These are phyloP conservation scores for Linum lewisii DNA, from an alignment of 345 rosid species.

Conservation along the genomic window DNA sequence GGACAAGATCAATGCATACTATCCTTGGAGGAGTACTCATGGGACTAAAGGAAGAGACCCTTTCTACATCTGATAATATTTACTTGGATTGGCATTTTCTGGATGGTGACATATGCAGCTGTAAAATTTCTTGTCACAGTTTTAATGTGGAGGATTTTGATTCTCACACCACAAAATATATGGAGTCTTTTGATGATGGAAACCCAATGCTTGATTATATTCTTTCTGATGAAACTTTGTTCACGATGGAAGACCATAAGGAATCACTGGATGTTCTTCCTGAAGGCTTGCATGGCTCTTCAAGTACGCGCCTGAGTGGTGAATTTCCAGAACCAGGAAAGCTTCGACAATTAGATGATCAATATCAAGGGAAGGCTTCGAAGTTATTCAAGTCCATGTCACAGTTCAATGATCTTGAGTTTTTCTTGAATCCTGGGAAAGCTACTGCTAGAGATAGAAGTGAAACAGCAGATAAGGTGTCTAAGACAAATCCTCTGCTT, in stretches of 20 bases:
- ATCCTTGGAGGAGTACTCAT: conserved; percentile 35
- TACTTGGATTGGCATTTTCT: conserved; percentile 82
- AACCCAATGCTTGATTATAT: conserved; percentile 43
- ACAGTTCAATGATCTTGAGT: conserved; percentile 67
- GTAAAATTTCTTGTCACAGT: conserved; percentile 18
- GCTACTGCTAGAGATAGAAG: conserved; percentile 28
- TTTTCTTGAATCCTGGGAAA: conserved; percentile 74
- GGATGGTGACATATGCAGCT: conserved; percentile 41
- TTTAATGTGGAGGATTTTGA: conserved; percentile 31
- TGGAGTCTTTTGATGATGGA: conserved; percentile 30
- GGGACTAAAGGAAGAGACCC: conserved; percentile 33
- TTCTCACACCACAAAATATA: conserved; percentile 23
- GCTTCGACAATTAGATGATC: conserved; percentile 23
- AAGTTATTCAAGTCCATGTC: conserved; percentile 54
- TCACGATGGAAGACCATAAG: conserved; percentile 24
- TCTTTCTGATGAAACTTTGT: conserved; percentile 37
- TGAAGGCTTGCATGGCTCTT: conserved; percentile 20
- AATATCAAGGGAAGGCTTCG: conserved; percentile 33
- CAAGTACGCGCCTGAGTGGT: conserved; percentile 21
- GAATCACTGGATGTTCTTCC: conserved; percentile 25
- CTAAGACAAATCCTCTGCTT: conserved; percentile 16
- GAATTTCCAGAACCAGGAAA: conserved; percentile 23
- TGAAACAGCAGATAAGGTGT: conserved; percentile 22
- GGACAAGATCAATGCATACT: conserved; percentile 31
- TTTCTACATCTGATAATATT: conserved; percentile 65